These are phyloP conservation scores for Pseudocercospora ulei DNA, from an alignment of 2,329 filamentous ascomycete genomes.

Conservation along the genomic window DNA sequence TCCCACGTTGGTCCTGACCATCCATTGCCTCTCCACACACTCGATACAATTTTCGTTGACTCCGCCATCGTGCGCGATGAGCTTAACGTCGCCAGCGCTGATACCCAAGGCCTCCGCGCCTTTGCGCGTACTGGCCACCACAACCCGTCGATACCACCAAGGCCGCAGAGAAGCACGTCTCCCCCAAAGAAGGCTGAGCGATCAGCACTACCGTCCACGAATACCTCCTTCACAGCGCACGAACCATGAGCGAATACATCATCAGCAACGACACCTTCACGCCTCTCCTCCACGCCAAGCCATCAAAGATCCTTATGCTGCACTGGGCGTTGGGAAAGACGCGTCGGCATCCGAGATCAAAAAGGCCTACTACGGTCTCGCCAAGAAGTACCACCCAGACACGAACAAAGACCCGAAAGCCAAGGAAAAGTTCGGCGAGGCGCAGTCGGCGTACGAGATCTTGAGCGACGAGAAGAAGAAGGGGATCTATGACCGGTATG, in stretches of 20 bases:
- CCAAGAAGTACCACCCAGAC: slow-evolving; percentile 96
- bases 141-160: slow-evolving; percentile 21
- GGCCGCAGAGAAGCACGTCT: slow-evolving; percentile 18
- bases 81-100: slow-evolving; percentile 32
- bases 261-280: slow-evolving; percentile 44
- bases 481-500: slow-evolving; percentile 83
- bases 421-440: slow-evolving; percentile 89
- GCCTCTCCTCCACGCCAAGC: slow-evolving; percentile 47
- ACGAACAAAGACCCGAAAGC: slow-evolving; percentile 92
- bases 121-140: slow-evolving; percentile 31
- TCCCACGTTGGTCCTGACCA: too few species aligned
- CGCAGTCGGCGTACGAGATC: slow-evolving; percentile 87
- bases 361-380: slow-evolving; percentile 93
- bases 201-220: slow-evolving; percentile 18
- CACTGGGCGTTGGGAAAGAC: slow-evolving; percentile 71
- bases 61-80: slow-evolving; percentile 28
- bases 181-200: slow-evolving; percentile 16
- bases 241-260: slow-evolving; percentile 27
- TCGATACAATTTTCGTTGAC: too few species aligned
- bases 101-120: slow-evolving; percentile 32
- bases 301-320: slow-evolving; percentile 70
- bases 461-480: slow-evolving; percentile 88
- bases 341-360: slow-evolving; percentile 87
- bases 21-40: too few species aligned
- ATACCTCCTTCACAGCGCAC: slow-evolving; percentile 16